Conservation (phyloP, 345 rosid species). For the Cardamine chenopodiifolia region DNA sequence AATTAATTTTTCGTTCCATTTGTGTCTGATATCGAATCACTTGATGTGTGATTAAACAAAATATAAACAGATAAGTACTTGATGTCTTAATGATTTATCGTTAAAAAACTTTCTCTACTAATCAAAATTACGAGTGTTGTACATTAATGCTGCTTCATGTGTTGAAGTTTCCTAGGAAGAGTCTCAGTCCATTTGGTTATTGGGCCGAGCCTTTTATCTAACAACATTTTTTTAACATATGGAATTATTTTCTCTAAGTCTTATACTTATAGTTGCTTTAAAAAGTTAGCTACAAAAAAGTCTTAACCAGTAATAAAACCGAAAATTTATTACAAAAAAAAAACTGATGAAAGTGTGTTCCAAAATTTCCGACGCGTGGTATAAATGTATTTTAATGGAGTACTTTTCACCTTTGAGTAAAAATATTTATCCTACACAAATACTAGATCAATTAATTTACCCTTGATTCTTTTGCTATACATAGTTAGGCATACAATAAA, state of each 20-base stretch:
- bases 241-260: background rate
- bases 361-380: background rate
- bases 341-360: background rate
- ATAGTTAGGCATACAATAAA: conserved; percentile 13
- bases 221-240: background rate
- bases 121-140: background rate
- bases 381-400: background rate
- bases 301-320: background rate
- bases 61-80: background rate
- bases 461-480: background rate
- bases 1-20: background rate
- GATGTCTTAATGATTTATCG: background rate
- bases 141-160: background rate
- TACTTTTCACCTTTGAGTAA: background rate
- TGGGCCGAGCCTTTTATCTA: conserved; percentile 12
- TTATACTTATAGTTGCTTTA: background rate
- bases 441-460: background rate
- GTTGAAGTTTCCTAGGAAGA: background rate
- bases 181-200: background rate
- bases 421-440: background rate
- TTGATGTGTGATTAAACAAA: background rate
- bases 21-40: background rate
- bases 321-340: background rate
- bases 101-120: background rate
- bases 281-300: background rate